Evolutionary conservation across 345 rosid genomes (phyloP).

Genomic region (Gossypium australe): DNA sequence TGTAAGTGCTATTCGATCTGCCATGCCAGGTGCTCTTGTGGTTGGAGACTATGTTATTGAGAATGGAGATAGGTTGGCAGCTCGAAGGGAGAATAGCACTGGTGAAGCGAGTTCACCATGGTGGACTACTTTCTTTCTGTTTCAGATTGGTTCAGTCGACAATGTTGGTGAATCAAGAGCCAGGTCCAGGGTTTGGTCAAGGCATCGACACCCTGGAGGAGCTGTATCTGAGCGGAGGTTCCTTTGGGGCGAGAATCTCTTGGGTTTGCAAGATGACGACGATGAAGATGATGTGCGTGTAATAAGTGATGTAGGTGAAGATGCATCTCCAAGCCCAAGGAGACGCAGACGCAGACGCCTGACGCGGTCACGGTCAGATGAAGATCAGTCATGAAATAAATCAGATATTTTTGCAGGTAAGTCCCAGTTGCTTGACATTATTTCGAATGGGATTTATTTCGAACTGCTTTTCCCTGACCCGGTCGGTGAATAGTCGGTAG

Average conservation of each 20-base stretch:
- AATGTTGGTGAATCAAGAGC: slow-evolving; percentile 50
- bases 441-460: slow-evolving; percentile 25
- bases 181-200: slow-evolving; percentile 69
- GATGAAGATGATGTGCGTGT: slow-evolving; percentile 39
- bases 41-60: slow-evolving; percentile 94
- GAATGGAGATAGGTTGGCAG: slow-evolving; percentile 63
- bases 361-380: slow-evolving; percentile 58
- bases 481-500: background rate
- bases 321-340: slow-evolving; percentile 55
- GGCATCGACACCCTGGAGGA: slow-evolving; percentile 53
- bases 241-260: slow-evolving; percentile 89
- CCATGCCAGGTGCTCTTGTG: slow-evolving; percentile 88
- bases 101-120: slow-evolving; percentile 48
- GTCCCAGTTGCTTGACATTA: slow-evolving; percentile 23
- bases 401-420: slow-evolving; percentile 34
- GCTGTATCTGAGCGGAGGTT: slow-evolving; percentile 56
- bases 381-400: slow-evolving; percentile 43
- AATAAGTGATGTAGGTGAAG: slow-evolving; percentile 46
- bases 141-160: slow-evolving; percentile 73
- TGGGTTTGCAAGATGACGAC: slow-evolving; percentile 67
- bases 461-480: slow-evolving; percentile 9
- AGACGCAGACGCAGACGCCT: slow-evolving; percentile 65
- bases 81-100: slow-evolving; percentile 45
- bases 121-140: slow-evolving; percentile 69
- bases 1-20: slow-evolving; percentile 77